Conservation (phyloP, 2,329 filamentous ascomycete genomes). For the Proliferodiscus dingleyae region DNA sequence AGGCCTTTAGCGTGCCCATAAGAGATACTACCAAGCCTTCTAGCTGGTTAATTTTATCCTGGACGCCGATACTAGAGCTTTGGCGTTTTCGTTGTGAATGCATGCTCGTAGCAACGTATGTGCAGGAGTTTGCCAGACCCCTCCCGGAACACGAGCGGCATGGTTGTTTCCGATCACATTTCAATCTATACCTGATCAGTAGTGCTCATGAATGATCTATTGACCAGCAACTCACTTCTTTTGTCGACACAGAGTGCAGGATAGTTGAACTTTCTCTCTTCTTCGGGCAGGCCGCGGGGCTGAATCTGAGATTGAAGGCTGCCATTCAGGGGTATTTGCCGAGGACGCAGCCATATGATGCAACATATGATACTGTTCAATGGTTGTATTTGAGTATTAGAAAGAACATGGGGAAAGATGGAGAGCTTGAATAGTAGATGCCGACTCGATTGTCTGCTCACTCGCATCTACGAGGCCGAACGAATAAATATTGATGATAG, state of each 20-base stretch:
- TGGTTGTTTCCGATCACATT: slow-evolving; percentile 47
- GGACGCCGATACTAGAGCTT: slow-evolving; percentile 43
- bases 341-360: not conserved
- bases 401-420: too few relatives aligned
- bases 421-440: too few relatives aligned
- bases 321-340: not conserved
- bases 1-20: slow-evolving; percentile 30
- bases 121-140: slow-evolving; percentile 40
- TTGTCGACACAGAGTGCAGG: slow-evolving; percentile 10
- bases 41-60: slow-evolving; percentile 46
- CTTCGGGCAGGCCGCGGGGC: slow-evolving; percentile 1
- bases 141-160: slow-evolving; percentile 48
- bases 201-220: not conserved
- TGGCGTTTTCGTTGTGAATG: slow-evolving; percentile 35
- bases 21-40: slow-evolving; percentile 51
- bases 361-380: too few relatives aligned
- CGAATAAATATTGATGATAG: too few relatives aligned
- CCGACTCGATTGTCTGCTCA: not conserved
- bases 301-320: not conserved
- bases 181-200: slow-evolving; percentile 22
- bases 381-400: too few relatives aligned
- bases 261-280: slow-evolving; percentile 10
- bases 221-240: slow-evolving; percentile 6
- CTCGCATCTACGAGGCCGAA: too few relatives aligned
- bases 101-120: not conserved